Base-by-base conservation (phyloP, 2,329 filamentous ascomycete species). In the Lecanosticta acicola region DNA sequence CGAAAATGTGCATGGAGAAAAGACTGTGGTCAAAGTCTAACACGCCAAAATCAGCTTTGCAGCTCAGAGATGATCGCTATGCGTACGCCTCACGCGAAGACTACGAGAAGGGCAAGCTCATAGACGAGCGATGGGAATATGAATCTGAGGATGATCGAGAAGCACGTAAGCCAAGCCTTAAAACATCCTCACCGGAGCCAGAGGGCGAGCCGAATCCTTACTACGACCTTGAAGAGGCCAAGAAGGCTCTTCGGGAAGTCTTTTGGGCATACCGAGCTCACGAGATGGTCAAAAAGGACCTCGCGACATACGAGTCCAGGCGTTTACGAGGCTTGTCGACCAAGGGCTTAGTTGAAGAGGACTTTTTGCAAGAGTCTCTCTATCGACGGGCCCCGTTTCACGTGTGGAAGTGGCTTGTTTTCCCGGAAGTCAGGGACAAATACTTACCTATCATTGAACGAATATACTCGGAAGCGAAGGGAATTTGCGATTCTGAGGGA, bases 401-500 rank as follows among this genome's bases (percentile, higher is more conserved):
- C n/a, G 36, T 58, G 7, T 14, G 18, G 16, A 56, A 54, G 35
- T 63, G 54, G 51, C 53, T 58, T 17, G 36, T 39, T 18, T 53
- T 49, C 26, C 49, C 50, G 4, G 52, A 59, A 29, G 54, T 64
- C 18, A 37, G 48, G n/a, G 54, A 59, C 14, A 48, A 54, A 53
- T 64, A 56, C 41, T 57, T 57, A 41, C 46, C 50, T 10, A 32
- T 59, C 26, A 39, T 61, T 8, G 46, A 54, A 10, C 48, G 39
- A 11, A 33, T 62, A 45, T 49, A 50, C 43, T 24, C 29, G 11
- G 43, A 58, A 36, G 61, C 60, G n/a, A 59, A 53, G 54, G 32
- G 37, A 17, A 54, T 63, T 29, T 59, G 57, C 39, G 62, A 65
- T 40, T 44, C 52, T 36, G 35, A 58, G 20, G 53, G 49, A 7